Evolutionary conservation across 2,329 filamentous ascomycete species (phyloP), one percentile per base, ranked within the genome.

Genomic region (Colletotrichum liaoningense): DNA sequence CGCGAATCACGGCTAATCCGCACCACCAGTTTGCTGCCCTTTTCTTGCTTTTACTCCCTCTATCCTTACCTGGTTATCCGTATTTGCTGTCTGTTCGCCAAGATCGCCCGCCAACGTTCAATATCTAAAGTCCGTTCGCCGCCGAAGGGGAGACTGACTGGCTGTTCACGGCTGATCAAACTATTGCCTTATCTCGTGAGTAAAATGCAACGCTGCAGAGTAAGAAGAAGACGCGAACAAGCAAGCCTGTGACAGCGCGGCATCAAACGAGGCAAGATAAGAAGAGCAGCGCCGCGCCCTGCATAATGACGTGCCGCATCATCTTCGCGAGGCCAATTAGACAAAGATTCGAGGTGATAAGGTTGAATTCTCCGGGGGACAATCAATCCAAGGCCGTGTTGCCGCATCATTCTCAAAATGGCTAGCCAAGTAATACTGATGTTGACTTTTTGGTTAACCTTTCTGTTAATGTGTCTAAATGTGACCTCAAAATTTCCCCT

Each of bases 261-360:
- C 52, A 11, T 49, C 52, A 26, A 54, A 49, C 24, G 33, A 64
- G 12, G 30, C 62, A 38, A 64, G 62, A 64, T 64, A 64, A 64
- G 62, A 33, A 54, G 38, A 42, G 5, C 14, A 19, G 16, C 38
- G 11, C 38, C 14, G 62, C 14, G 62, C n/a, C 46, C 14, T 64
- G 62, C 62, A 64, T n/a, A 55, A 55, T 64, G 62, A 55, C 62
- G 62, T 64, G 52, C 42, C 11, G n/a, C 24, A 33, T 26, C 62
- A 33, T 24, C 30, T n/a, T 19, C 8, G 28, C 30, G 35, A 35
- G 14, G 16, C 62, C 62, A 64, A 64, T 64, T 22, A 55, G 28
- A 38, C 9, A 6, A 22, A 7, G 14, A 46, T 19, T 16, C n/a
- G n/a, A 22, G 6, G 30, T 64, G 62, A 64, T 64, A 64, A 64